Conservation (phyloP, 2,329 filamentous ascomycete genomes). For the Rhytidhysteron rufulum region DNA sequence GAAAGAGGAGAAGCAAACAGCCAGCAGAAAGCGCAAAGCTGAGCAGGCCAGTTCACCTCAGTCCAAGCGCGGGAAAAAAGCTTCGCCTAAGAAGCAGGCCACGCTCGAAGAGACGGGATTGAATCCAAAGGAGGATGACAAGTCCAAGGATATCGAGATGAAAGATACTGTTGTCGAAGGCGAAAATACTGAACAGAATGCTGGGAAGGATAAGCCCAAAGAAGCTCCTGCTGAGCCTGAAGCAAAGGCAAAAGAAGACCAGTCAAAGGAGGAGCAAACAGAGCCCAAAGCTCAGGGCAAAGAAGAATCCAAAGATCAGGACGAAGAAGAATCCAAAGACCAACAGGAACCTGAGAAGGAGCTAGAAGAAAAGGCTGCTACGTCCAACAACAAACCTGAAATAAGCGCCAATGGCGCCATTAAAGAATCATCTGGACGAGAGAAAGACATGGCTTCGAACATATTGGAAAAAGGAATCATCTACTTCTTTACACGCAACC, state of each 20-base stretch:
- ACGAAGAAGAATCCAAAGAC: slow-evolving; percentile 9
- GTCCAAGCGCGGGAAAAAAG: slow-evolving; percentile 42
- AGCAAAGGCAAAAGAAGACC: too few relatives aligned
- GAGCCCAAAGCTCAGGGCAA: slow-evolving; percentile 24
- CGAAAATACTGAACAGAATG: slow-evolving; percentile 8
- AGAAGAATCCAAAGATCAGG: slow-evolving; percentile 1
- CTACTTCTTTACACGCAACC: slow-evolving; percentile 83
- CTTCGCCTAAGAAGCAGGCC: slow-evolving; percentile 43
- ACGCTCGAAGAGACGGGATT: slow-evolving; percentile 52
- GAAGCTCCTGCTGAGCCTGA: slow-evolving; percentile 18
- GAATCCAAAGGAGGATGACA: slow-evolving; percentile 29
- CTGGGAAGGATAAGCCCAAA: slow-evolving; percentile 4
- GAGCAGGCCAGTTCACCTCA: slow-evolving; percentile 25
- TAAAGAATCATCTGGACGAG: slow-evolving; percentile 48
- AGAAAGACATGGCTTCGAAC: slow-evolving; percentile 52
- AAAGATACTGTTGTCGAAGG: slow-evolving; percentile 15
- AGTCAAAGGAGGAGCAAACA: too few relatives aligned
- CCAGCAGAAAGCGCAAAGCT: slow-evolving; percentile 39
- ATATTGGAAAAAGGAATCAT: slow-evolving; percentile 85
- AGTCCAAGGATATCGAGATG: slow-evolving; percentile 12
- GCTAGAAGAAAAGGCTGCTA: slow-evolving; percentile 14
- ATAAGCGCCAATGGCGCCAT: slow-evolving; percentile 39
- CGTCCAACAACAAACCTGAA: slow-evolving; percentile 8
- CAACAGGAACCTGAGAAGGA: slow-evolving; percentile 12
- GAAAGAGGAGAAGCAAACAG: slow-evolving; percentile 24